Base-by-base conservation (phyloP, 164 flowering plant species). In the Tinospora cordifolia region DNA sequence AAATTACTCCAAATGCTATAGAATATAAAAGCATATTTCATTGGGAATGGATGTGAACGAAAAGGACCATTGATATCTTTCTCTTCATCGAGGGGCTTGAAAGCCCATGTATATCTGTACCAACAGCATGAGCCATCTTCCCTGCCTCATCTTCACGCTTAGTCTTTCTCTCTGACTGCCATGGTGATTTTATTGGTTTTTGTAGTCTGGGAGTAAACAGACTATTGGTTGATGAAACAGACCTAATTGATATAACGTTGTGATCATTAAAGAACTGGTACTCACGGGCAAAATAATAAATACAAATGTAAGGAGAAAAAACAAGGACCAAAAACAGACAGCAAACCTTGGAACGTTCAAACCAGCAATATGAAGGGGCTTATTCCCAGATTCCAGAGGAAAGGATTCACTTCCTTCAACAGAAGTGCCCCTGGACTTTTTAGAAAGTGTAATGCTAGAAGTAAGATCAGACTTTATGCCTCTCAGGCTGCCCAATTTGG, bases 51-150 rank as follows among this genome's bases (percentile, higher is more conserved):
- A 40, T 57, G 7, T 22, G 19, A 68, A 39, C 2, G 39, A 66
- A 47, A 67, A 7, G 66, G 49, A 88, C 93, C 95, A 87, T 90
- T 41, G 67, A 26, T 26, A 69, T 68, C 80, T 93, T 93, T 72
- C 96, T 72, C 79, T 88, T 93, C 80, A 87, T 71, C 60, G 85
- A 78, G 54, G 82, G 75, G 68, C 73, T 75, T 22, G 46, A 65
- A 12, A 75, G 70, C 17, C 70, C 69, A 77, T 76, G 76, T 66
- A 77, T 86, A 72, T 80, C 77, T 59, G 62, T 36, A 69, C 40
- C 71, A 71, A 26, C 67, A 54, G 77, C 17, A 69, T 26, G 69
- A 34, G n/a, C 70, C 72, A 66, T 74, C 75, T 79, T 80, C 54
- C 73, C 41, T 30, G 58, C 63, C 34, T 38, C 36, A 25, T 51